phyloP scores from a whole-genome alignment of 768 basidiomycete genomes.

The Krasilnikovozyma curviuscula region DNA sequence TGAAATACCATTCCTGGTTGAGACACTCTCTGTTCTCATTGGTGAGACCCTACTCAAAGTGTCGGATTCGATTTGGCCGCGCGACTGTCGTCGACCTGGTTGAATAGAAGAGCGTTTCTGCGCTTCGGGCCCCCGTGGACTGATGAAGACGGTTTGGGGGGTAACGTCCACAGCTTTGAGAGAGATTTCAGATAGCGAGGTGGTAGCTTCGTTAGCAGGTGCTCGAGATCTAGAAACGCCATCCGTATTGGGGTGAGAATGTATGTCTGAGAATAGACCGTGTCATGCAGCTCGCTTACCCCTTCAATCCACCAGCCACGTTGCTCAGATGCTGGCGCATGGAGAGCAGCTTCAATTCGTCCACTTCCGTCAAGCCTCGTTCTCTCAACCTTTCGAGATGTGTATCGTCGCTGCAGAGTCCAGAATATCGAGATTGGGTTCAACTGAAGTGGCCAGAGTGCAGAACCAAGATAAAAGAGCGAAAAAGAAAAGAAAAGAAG shows the following conservation, averaged over 20 bases:
- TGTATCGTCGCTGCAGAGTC: slow-evolving; percentile 43
- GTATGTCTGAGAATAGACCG: too few relatives aligned
- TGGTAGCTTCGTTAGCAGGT: not conserved
- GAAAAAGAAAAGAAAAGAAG: not conserved
- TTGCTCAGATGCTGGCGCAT: slow-evolving; percentile 59
- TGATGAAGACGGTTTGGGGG: slow-evolving; percentile 78
- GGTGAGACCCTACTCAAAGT: too few relatives aligned
- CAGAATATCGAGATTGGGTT: too few relatives aligned
- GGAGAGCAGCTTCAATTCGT: slow-evolving; percentile 48
- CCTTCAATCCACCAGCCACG: not conserved
- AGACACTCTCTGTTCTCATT: too few relatives aligned
- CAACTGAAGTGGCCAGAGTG: not conserved
- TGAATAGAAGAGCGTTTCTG: slow-evolving; percentile 23
- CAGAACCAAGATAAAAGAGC: not conserved
- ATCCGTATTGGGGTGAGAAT: not conserved
- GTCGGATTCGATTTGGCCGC: too few relatives aligned
- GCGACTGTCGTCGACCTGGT: slow-evolving; percentile 12
- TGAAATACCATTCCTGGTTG: too few relatives aligned
- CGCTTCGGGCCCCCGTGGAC: slow-evolving; percentile 11
- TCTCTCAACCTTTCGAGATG: slow-evolving; percentile 32
- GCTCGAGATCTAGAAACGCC: not conserved
- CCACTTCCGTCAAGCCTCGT: not conserved
- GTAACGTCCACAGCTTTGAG: slow-evolving; percentile 75
- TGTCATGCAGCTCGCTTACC: too few relatives aligned
- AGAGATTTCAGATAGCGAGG: not conserved